Evolutionary conservation across 2,329 filamentous ascomycete species (phyloP).

Genomic region (Dryadomyces quercivorus): DNA sequence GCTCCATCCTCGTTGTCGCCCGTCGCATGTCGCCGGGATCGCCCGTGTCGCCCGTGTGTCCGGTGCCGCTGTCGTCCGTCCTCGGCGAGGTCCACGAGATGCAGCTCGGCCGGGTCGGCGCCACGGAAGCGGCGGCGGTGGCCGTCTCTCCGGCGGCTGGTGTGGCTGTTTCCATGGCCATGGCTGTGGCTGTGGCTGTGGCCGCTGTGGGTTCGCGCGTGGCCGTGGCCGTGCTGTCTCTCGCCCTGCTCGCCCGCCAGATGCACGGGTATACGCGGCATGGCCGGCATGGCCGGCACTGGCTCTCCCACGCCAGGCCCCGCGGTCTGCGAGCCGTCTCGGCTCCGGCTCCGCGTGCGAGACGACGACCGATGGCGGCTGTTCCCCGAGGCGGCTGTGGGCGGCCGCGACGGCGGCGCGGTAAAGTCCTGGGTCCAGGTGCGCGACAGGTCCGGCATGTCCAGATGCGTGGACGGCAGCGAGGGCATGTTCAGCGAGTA

Average conservation of each 20-base stretch:
- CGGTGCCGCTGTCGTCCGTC: slow-evolving; percentile 23
- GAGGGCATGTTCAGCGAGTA: slow-evolving; percentile 24
- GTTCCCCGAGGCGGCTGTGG: slow-evolving; percentile 11
- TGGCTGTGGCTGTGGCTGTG: neutral
- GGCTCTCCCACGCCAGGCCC: slow-evolving; percentile 1
- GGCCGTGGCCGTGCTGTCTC: neutral
- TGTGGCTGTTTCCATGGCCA: neutral
- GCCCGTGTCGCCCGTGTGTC: slow-evolving; percentile 1
- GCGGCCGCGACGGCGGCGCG: slow-evolving; percentile 16
- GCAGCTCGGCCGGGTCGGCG: slow-evolving; percentile 35
- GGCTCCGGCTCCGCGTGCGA: too few relatives aligned
- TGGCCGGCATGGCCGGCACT: slow-evolving; percentile 10
- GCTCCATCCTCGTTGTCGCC: neutral
- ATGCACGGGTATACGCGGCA: too few relatives aligned
- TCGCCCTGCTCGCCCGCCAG: slow-evolving; percentile 4
- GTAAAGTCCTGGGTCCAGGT: slow-evolving; percentile 25
- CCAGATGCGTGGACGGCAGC: slow-evolving; percentile 27
- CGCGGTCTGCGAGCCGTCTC: neutral
- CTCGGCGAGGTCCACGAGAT: slow-evolving; percentile 31
- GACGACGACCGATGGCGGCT: neutral
- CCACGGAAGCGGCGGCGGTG: slow-evolving; percentile 21
- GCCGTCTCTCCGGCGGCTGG: neutral
- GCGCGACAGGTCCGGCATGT: slow-evolving; percentile 27
- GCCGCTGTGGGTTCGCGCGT: neutral
- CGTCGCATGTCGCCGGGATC: neutral